These are phyloP conservation scores for Dendrobium officinale DNA, from an alignment of 106 monocot species.

Conservation along the genomic window DNA sequence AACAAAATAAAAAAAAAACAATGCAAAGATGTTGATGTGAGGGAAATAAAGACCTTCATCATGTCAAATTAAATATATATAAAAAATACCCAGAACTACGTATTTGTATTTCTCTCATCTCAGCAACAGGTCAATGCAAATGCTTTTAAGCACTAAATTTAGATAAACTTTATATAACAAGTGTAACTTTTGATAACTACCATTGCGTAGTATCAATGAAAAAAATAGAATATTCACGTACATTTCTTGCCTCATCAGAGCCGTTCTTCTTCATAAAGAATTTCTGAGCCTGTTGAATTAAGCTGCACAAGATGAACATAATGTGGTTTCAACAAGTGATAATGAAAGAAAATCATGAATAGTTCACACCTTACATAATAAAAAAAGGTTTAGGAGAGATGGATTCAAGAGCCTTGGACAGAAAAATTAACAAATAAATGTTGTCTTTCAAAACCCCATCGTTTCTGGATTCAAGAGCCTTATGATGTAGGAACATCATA, in stretches of 20 bases:
- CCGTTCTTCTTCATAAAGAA: constrained; percentile 46
- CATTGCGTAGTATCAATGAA: background rate
- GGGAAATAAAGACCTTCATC: background rate
- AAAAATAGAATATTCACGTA: constrained; percentile 20
- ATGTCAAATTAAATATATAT: background rate
- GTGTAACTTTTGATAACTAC: no score
- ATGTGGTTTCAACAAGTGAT: background rate
- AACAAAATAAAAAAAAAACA: background rate
- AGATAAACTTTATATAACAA: background rate
- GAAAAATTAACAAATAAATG: no score
- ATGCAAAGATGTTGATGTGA: background rate
- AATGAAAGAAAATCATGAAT: background rate
- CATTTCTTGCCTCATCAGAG: constrained; percentile 57
- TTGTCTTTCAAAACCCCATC: no score
- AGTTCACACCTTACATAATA: background rate
- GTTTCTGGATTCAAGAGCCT: no score
- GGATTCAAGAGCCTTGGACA: no score
- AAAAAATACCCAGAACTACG: background rate
- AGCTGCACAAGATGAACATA: constrained; percentile 44
- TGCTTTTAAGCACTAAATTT: background rate
- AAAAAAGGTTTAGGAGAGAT: background rate
- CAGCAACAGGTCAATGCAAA: background rate
- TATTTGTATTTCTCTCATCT: background rate
- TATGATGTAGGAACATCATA: no score
- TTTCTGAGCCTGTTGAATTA: constrained; percentile 74